phyloP scores from a whole-genome alignment of 2,329 filamentous ascomycete species.

The Trichophyton rubrum region DNA sequence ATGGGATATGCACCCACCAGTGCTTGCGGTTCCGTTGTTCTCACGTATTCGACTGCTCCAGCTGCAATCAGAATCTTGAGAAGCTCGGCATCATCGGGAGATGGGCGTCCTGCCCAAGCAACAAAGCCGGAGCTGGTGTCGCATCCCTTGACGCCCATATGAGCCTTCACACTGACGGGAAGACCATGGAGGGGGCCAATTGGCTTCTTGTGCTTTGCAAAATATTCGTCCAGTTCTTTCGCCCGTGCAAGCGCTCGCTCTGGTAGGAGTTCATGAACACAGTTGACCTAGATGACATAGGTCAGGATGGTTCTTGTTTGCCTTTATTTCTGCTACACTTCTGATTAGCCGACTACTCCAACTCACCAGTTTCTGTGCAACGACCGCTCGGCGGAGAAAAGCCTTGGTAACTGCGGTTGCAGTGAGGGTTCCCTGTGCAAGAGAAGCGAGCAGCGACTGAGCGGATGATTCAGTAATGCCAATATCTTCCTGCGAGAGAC shows the following conservation, averaged over 20 bases:
- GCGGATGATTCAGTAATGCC: constrained; percentile 1
- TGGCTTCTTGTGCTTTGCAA: constrained; percentile 26
- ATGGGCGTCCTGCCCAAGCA: constrained; percentile 48
- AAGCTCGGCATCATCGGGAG: constrained; percentile 6
- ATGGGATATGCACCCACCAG: constrained; percentile 34
- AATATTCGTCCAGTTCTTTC: constrained; percentile 35
- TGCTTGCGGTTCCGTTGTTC: constrained; percentile 50
- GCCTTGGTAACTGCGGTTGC: constrained; percentile 35
- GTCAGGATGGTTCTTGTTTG: neutral
- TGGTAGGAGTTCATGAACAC: constrained; percentile 43
- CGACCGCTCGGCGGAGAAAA: constrained; percentile 43
- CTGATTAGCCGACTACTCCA: constrained; percentile 13
- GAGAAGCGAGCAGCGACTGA: neutral
- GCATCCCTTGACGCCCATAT: constrained; percentile 35
- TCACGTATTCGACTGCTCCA: constrained; percentile 47
- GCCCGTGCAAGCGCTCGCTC: constrained; percentile 38
- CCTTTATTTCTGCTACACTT: neutral
- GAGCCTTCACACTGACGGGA: constrained; percentile 43
- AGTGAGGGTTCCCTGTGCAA: neutral
- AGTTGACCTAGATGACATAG: constrained; percentile 40
- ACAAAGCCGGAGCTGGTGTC: constrained; percentile 52
- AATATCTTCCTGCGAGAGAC: neutral
- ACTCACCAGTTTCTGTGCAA: constrained; percentile 40
- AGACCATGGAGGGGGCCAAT: constrained; percentile 51
- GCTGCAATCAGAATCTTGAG: constrained; percentile 11